phyloP scores from a whole-genome alignment of 176 grass and related monocot genomes.

The Avena atlantica region DNA sequence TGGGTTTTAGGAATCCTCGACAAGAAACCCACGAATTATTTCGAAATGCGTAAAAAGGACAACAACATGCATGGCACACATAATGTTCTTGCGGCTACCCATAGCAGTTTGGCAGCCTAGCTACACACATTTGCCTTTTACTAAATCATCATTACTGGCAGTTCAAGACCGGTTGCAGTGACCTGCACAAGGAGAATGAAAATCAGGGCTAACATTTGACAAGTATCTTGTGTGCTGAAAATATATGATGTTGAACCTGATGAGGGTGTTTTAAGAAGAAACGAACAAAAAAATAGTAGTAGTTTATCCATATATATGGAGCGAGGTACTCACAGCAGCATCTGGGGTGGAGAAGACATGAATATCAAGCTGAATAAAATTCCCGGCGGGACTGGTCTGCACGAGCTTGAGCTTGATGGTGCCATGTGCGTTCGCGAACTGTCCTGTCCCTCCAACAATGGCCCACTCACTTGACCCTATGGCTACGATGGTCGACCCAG shows the following conservation, averaged over 20 bases:
- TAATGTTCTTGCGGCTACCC: too few species aligned
- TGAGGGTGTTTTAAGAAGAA: too few species aligned
- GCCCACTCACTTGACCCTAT: neutral
- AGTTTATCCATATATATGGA: too few species aligned
- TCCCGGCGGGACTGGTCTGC: neutral
- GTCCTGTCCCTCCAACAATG: neutral
- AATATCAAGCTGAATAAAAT: neutral
- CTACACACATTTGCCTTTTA: neutral
- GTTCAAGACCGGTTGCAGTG: neutral
- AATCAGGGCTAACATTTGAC: neutral
- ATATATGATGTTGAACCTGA: too few species aligned
- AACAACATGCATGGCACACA: too few species aligned
- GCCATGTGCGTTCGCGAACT: neutral
- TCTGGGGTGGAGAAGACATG: neutral
- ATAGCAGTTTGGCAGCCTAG: too few species aligned
- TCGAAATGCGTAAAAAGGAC: too few species aligned
- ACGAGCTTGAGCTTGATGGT: neutral
- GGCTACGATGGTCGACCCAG: neutral
- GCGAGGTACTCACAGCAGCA: neutral
- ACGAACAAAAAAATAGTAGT: too few species aligned
- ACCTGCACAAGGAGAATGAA: neutral
- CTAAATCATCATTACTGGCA: neutral
- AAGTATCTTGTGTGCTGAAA: too few species aligned
- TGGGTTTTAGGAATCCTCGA: too few species aligned
- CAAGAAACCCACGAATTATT: too few species aligned